Evolutionary conservation across 169 alveolate genomes (phyloP), one percentile per base, ranked within the genome.

Genomic region (Cryptosporidium canis): DNA sequence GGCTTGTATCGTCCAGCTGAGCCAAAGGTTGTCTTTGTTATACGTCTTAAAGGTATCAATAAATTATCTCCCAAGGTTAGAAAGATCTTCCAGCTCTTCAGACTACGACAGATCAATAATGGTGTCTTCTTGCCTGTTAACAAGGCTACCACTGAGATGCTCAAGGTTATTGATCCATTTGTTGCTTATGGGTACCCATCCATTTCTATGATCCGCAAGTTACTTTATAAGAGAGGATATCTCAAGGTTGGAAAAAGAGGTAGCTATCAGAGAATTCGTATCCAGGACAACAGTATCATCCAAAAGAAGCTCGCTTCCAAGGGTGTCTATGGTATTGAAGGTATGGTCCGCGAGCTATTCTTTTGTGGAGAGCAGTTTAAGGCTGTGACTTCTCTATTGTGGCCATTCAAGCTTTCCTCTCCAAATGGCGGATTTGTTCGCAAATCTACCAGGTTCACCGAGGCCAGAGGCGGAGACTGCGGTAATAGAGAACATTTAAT

Each of bases 281-380:
- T 97, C 68, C 91, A 93, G 48, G 96, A 95, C 92, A 97, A 96
- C 92, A 85, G 90, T 53, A 90, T 95, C 83, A 93, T 97, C 90
- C 96, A 95, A 53, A 91, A 94, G 58, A 83, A 56, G 66, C 94
- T 97, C 58, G 97, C 98, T 27, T 92, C 71, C 44, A 91, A 85
- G 35, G 72, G 94, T 18, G 93, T 97, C 47, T 94, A 93, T 92
- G 96, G 98, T 67, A 92, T 98, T 94, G 99, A 99, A 93, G 99
- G 98, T 85, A 93, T 99, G 83, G 96, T 98, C 65, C 98, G 98
- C 92, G 99, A 99, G 93, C 95, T 99, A 82, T 93, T 95, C 94
- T 97, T 99, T 45, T 96, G 98, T 90, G 99, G 99, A 53, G 99
- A 99, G 51, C 96, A 96, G 93, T 99, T 99, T 97, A 98, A 98